Evolutionary conservation across 2,329 filamentous ascomycete genomes (phyloP).

Genomic region (Colletotrichum kahawae): DNA sequence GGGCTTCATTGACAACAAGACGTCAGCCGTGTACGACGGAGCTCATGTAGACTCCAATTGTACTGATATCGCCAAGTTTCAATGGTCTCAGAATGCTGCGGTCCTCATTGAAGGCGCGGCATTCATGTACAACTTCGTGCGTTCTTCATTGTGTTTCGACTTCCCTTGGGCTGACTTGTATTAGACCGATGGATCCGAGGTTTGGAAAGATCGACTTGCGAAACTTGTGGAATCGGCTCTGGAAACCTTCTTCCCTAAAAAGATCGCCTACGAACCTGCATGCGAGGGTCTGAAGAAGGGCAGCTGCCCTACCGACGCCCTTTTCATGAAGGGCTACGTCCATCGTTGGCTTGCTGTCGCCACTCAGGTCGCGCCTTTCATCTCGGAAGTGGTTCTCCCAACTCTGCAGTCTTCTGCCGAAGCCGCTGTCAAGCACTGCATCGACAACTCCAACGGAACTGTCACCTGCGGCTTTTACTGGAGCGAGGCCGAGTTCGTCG

Average conservation of each 20-base stretch:
- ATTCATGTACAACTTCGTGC: conserved; percentile 60
- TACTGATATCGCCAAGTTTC: conserved; percentile 52
- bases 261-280: conserved; percentile 64
- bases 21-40: conserved; percentile 66
- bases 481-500: conserved; percentile 33
- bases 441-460: conserved; percentile 38
- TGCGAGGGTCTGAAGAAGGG: conserved; percentile 54
- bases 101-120: conserved; percentile 60
- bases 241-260: conserved; percentile 53
- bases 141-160: conserved; percentile 6
- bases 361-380: conserved; percentile 54
- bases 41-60: conserved; percentile 56
- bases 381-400: conserved; percentile 45
- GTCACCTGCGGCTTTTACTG: conserved; percentile 54
- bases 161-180: conserved; percentile 48
- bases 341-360: conserved; percentile 56
- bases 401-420: conserved; percentile 51
- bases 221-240: conserved; percentile 41
- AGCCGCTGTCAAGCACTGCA: conserved; percentile 55
- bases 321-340: conserved; percentile 62
- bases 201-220: conserved; percentile 43
- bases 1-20: conserved; percentile 55
- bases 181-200: conserved; percentile 25
- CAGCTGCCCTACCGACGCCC: conserved; percentile 63
- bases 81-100: conserved; percentile 61